These are phyloP conservation scores for Lagenidium sp. DNA, from an alignment of 352 stramenopile genomes.

Conservation along the genomic window DNA sequence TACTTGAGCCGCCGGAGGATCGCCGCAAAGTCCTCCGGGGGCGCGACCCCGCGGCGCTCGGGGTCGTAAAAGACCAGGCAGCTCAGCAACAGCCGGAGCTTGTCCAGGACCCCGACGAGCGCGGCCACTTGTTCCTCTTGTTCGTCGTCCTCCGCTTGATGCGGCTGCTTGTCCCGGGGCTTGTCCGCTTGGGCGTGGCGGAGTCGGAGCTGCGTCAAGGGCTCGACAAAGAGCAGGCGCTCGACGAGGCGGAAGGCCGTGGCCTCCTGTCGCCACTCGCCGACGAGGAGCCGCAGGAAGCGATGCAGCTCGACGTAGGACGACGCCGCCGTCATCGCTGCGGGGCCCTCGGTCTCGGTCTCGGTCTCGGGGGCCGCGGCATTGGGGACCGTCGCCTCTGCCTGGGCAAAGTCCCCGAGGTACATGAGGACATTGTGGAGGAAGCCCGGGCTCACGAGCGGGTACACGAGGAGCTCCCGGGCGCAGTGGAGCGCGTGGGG, in stretches of 20 bases:
- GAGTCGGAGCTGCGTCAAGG: constrained; percentile 9
- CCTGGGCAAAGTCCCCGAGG: constrained; percentile 44
- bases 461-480: constrained; percentile 64
- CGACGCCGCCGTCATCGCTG: background rate
- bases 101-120: constrained; percentile 20
- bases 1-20: constrained; percentile 51
- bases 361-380: background rate
- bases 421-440: constrained; percentile 44
- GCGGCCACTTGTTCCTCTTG: too few relatives aligned
- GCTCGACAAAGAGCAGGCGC: constrained; percentile 33
- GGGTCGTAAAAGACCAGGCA: constrained; percentile 73
- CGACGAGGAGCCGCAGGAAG: constrained; percentile 49
- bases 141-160: too few relatives aligned
- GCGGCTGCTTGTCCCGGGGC: too few relatives aligned
- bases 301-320: constrained; percentile 61
- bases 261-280: constrained; percentile 66
- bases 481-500: constrained; percentile 45
- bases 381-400: constrained; percentile 8
- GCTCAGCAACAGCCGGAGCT: constrained; percentile 51
- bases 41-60: constrained; percentile 36
- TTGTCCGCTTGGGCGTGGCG: too few relatives aligned
- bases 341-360: background rate
- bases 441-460: constrained; percentile 51
- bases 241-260: constrained; percentile 39
- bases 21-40: constrained; percentile 34